phyloP scores from a whole-genome alignment of 305 asterid species.

The Solanum hybrid region DNA sequence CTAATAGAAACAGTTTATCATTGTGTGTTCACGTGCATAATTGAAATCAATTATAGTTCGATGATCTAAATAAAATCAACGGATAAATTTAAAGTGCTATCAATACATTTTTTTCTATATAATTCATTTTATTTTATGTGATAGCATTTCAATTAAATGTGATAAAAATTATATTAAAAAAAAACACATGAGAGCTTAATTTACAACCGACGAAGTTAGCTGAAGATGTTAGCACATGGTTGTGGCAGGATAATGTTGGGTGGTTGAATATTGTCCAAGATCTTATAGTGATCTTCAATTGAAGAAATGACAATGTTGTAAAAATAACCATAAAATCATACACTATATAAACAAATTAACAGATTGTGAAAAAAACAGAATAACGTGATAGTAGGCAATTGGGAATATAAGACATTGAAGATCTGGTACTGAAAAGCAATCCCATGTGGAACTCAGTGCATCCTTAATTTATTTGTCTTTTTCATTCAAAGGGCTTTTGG shows the following conservation, averaged over 20 bases:
- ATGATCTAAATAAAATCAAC: not conserved
- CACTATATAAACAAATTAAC: not conserved
- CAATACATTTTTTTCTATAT: too few species aligned
- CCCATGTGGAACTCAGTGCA: slow-evolving; percentile 1
- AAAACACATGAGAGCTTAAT: not conserved
- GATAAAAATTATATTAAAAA: not conserved
- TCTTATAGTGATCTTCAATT: not conserved
- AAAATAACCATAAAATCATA: not conserved
- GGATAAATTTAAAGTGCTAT: not conserved
- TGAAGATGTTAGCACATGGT: not conserved
- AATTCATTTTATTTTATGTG: not conserved
- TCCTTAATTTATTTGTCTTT: not conserved
- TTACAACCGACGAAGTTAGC: not conserved
- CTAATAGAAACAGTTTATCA: too few species aligned
- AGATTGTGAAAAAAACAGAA: not conserved
- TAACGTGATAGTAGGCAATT: not conserved
- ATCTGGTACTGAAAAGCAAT: not conserved
- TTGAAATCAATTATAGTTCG: not conserved
- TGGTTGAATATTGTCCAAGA: not conserved
- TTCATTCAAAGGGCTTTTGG: not conserved
- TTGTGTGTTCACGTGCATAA: not conserved
- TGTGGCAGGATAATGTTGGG: not conserved
- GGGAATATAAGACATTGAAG: not conserved
- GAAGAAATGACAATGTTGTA: not conserved
- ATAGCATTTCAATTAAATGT: not conserved